Percentiles rank a stretch among this genome's conserved stretches.
Evolutionary conservation across 371 early-diverging fungal species (phyloP).

Genomic region (Syncephalastrum contaminatum): DNA sequence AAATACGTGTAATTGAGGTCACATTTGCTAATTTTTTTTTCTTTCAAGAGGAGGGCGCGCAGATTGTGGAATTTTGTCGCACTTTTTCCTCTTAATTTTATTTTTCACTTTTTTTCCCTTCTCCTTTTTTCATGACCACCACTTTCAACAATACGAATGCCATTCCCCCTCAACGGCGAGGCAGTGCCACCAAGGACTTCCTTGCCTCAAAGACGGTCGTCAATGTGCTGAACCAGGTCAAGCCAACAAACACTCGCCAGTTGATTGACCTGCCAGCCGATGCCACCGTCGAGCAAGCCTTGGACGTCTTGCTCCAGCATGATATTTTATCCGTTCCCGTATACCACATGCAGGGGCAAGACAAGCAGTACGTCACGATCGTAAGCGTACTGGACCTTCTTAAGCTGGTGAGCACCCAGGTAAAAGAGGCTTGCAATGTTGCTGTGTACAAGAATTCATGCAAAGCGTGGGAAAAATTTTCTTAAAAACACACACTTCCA

Average conservation of each 20-base stretch:
- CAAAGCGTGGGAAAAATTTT: slow-evolving; percentile 25
- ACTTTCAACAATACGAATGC: slow-evolving; percentile 5
- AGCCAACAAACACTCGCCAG: slow-evolving; percentile 28
- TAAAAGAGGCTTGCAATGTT: slow-evolving; percentile 17
- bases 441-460: slow-evolving; percentile 9
- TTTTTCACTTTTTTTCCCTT: slow-evolving; percentile 9
- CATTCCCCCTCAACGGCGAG: slow-evolving; percentile 2
- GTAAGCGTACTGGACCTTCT: slow-evolving; percentile 58
- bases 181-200: slow-evolving; percentile 26
- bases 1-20: background rate
- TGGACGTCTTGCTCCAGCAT: slow-evolving; percentile 51
- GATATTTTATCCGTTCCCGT: slow-evolving; percentile 64
- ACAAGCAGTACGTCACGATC: slow-evolving; percentile 53
- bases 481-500: background rate
- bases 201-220: slow-evolving; percentile 46
- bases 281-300: slow-evolving; percentile 59
- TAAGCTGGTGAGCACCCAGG: slow-evolving; percentile 41
- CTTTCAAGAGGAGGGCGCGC: too few relatives aligned
- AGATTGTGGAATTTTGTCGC: background rate
- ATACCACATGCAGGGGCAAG: slow-evolving; percentile 37
- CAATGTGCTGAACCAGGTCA: slow-evolving; percentile 42
- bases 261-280: slow-evolving; percentile 54
- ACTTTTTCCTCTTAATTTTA: background rate
- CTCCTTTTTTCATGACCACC: slow-evolving; percentile 9
- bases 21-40: background rate